Base-by-base conservation (phyloP, 2,329 filamentous ascomycete genomes). In the Zymoseptoria crescenta region DNA sequence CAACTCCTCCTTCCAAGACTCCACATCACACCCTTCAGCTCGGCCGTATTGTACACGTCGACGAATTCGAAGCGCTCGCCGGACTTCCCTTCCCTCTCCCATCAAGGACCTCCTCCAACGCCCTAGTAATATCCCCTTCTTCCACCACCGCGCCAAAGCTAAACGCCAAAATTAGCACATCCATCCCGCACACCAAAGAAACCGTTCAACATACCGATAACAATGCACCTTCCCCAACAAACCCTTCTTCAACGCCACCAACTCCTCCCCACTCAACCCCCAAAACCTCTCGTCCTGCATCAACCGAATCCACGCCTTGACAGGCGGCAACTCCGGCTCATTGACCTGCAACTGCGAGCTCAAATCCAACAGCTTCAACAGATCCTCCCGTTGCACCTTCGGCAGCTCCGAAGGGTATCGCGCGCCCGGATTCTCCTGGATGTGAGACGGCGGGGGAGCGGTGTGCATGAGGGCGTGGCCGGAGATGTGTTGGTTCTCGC, bases 401-500 rank as follows among this genome's bases (percentile, higher is more conserved):
- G 63, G 61, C 13, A 61, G 54, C 30, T 62, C 61, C 27, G 56
- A 57, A 1, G 59, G 59, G 41, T 62, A 61, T 56, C 58, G 59
- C 27, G 52, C 28, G 13, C 35, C 30, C 1, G 62, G 64, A 10
- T 58, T 52, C 8, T 59, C 54, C 59, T 63, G 63, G 35, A 66
- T 56, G 45, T 62, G 57, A 35, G 54, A 60, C 48, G 61, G 62
- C 2, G 59, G 45, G 9, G 63, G 62, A 13, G 62, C 59, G 16
- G 64, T 65, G 2, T 59, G 59, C 64, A 66, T 66, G 6, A 66
- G 30, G n/a, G 62, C 55, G 51, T 66, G 64, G 2, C 64, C 64
- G 3, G 61, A 64, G n/a, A 66, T 66, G 48, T 66, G 61, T 24
- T 65, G 64, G 51, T 66, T 66, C 30, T 65, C 61, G 28, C 61